These are phyloP conservation scores for Botrytis byssoidea DNA, from an alignment of 2,329 filamentous ascomycete genomes.

Conservation along the genomic window DNA sequence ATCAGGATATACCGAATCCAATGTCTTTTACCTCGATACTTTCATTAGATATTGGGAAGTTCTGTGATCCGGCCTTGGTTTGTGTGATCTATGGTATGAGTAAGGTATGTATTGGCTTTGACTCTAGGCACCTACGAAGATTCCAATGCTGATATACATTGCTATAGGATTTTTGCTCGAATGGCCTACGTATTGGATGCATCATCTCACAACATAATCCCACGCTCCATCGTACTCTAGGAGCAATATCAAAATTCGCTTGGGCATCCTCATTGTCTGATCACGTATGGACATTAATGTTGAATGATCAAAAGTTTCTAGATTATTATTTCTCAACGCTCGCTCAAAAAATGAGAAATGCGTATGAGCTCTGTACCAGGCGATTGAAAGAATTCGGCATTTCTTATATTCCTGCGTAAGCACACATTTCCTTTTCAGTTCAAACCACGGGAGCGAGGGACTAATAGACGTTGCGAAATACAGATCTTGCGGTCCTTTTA, in stretches of 20 bases:
- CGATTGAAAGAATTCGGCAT: constrained; percentile 17
- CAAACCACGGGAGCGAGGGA: neutral
- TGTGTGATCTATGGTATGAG: constrained; percentile 42
- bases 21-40: constrained; percentile 49
- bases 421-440: neutral
- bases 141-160: neutral
- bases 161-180: constrained; percentile 45
- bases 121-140: fast-evolving
- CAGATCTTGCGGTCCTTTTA: constrained; percentile 24
- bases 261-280: constrained; percentile 25
- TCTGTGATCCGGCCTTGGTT: constrained; percentile 48
- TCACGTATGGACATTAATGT: constrained; percentile 22
- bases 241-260: constrained; percentile 23
- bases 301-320: constrained; percentile 22
- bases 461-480: neutral
- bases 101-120: constrained; percentile 20
- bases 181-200: constrained; percentile 45
- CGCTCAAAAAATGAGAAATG: constrained; percentile 7
- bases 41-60: constrained; percentile 43
- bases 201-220: constrained; percentile 24
- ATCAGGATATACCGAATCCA: constrained; percentile 37
- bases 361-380: constrained; percentile 21
- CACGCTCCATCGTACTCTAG: constrained; percentile 14
- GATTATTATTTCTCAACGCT: constrained; percentile 20
- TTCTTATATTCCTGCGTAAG: constrained; percentile 20